phyloP scores from a whole-genome alignment of 2,329 filamentous ascomycete genomes.

The Ustulina deusta region DNA sequence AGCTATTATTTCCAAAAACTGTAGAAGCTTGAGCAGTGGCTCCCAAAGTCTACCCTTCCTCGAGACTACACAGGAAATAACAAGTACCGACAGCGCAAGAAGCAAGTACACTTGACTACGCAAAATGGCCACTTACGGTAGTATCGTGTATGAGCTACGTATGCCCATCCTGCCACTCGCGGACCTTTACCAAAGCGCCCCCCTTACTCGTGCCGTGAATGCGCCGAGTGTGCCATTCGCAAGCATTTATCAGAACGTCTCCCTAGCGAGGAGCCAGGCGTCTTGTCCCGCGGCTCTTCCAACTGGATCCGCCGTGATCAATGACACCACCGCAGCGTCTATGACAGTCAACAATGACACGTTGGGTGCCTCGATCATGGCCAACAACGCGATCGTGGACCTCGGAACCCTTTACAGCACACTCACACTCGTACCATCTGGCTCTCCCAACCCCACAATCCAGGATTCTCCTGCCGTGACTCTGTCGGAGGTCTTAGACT shows the following conservation, averaged over 20 bases:
- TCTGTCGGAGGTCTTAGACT: neutral
- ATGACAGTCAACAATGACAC: neutral
- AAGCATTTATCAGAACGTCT: neutral
- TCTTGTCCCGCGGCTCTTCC: neutral
- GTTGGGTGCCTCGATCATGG: neutral
- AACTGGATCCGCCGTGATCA: neutral
- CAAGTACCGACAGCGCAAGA: neutral
- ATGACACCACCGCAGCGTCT: neutral
- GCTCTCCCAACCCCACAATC: neutral
- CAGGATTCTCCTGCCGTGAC: neutral
- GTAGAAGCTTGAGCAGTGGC: neutral
- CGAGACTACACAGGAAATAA: neutral
- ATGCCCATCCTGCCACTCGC: constrained; percentile 5
- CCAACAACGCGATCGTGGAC: neutral
- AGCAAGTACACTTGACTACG: neutral
- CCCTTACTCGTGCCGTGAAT: neutral
- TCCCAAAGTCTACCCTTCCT: neutral
- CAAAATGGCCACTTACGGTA: constrained; percentile 16
- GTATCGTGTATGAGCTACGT: neutral
- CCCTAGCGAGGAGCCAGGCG: neutral
- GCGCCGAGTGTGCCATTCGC: neutral
- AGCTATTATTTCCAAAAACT: neutral
- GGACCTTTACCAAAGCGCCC: constrained; percentile 1
- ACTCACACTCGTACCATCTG: neutral
- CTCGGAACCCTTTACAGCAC: neutral